A percentile compares a stretch with the other conserved stretches of the same genome.
These are phyloP conservation scores for Chytridium lagenaria DNA, from an alignment of 371 early-diverging fungal genomes.

Conservation along the genomic window DNA sequence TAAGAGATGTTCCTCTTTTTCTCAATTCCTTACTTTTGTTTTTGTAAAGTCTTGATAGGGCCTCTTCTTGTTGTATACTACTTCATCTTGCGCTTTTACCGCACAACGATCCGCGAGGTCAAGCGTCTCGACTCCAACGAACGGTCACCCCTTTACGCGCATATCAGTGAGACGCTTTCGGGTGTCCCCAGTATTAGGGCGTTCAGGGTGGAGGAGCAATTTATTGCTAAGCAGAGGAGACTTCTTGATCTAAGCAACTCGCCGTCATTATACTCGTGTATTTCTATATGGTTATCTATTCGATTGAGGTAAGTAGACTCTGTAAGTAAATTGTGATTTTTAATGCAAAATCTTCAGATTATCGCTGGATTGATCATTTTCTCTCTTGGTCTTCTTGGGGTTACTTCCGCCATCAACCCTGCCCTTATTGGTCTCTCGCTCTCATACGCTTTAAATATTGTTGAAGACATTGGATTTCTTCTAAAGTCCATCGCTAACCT, in stretches of 20 bases:
- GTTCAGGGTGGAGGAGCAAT: slow-evolving; percentile 15
- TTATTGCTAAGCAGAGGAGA: slow-evolving; percentile 23
- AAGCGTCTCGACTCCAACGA: slow-evolving; percentile 45
- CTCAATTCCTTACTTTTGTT: neutral
- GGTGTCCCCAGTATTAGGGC: slow-evolving; percentile 30
- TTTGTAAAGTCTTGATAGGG: slow-evolving; percentile 25
- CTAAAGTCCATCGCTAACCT: slow-evolving; percentile 13
- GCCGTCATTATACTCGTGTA: slow-evolving; percentile 29
- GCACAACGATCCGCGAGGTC: slow-evolving; percentile 39
- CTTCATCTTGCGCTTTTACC: slow-evolving; percentile 36
- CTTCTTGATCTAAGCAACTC: slow-evolving; percentile 38
- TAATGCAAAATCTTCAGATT: neutral
- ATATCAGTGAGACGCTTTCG: slow-evolving; percentile 38
- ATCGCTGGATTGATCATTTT: slow-evolving; percentile 25
- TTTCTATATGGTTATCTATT: slow-evolving; percentile 41
- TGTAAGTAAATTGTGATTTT: no score
- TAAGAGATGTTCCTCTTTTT: neutral
- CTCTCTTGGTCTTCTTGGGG: slow-evolving; percentile 19
- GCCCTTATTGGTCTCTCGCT: slow-evolving; percentile 30
- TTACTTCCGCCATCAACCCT: slow-evolving; percentile 5
- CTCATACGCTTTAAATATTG: slow-evolving; percentile 25
- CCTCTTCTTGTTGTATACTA: slow-evolving; percentile 35
- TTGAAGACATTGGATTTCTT: slow-evolving; percentile 21
- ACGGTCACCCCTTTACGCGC: slow-evolving; percentile 39
- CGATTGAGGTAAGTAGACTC: slow-evolving; percentile 40